Conservation (phyloP, 164 flowering plant species). For the Warburgia ugandensis region DNA sequence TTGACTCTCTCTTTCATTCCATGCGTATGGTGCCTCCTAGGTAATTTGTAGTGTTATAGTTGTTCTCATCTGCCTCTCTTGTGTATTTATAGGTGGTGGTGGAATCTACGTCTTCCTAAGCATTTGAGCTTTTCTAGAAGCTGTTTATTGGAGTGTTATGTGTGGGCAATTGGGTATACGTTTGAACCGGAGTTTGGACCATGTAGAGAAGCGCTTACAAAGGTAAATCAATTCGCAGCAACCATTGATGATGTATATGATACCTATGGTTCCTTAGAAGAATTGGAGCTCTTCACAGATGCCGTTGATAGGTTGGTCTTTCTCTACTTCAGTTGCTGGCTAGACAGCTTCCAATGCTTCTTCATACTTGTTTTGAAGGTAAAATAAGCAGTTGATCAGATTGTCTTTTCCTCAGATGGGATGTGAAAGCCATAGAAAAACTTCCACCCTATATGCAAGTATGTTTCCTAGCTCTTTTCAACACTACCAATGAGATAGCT, state of each 20-base stretch:
- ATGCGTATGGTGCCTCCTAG: too few species aligned
- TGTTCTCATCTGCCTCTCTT: too few species aligned
- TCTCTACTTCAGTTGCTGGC: background rate
- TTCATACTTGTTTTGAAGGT: background rate
- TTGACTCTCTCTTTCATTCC: too few species aligned
- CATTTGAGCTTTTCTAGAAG: constrained; percentile 33
- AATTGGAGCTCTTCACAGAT: too few species aligned
- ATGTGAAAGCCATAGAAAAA: constrained; percentile 14
- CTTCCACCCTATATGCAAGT: constrained; percentile 46
- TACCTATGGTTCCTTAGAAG: too few species aligned
- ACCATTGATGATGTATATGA: too few species aligned
- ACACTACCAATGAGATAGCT: constrained; percentile 32
- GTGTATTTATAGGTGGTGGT: constrained; percentile 12
- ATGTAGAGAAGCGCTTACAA: constrained; percentile 21
- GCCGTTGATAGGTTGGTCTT: too few species aligned
- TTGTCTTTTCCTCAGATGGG: constrained; percentile 32
- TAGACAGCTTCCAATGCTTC: background rate
- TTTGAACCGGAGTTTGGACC: constrained; percentile 22
- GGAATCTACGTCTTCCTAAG: constrained; percentile 15
- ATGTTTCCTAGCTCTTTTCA: constrained; percentile 33
- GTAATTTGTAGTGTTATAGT: too few species aligned
- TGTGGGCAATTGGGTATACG: constrained; percentile 23
- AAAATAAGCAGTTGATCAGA: background rate
- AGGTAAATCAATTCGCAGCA: constrained; percentile 17
- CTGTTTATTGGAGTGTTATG: constrained; percentile 33